These are phyloP conservation scores for Hypoxylon sp. DNA, from an alignment of 2,329 filamentous ascomycete species.

Conservation along the genomic window DNA sequence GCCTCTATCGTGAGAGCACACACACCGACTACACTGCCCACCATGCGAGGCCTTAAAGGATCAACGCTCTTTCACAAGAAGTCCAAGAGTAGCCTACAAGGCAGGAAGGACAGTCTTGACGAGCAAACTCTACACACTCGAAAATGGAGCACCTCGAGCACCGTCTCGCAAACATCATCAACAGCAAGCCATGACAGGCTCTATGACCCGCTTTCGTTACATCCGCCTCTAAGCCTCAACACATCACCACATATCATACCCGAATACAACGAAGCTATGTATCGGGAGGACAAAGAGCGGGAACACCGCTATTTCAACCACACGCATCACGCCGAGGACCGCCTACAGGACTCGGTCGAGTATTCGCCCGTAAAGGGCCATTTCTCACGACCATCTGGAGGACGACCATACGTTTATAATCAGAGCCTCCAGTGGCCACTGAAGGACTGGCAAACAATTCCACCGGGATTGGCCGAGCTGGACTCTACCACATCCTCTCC, in stretches of 20 bases:
- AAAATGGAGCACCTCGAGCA: conserved; percentile 53
- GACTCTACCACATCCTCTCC: conserved; percentile 42
- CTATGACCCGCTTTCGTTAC: conserved; percentile 53
- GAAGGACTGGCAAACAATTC: conserved; percentile 55
- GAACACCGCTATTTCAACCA: conserved; percentile 50
- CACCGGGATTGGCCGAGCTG: conserved; percentile 46
- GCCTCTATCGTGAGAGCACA: conserved; percentile 13
- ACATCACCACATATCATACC: conserved; percentile 51
- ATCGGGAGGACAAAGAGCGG: conserved; percentile 49
- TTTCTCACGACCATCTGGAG: conserved; percentile 44
- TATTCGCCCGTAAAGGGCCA: conserved; percentile 51
- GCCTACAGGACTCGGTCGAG: conserved; percentile 47
- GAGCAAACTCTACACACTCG: conserved; percentile 44
- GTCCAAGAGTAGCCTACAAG: conserved; percentile 47
- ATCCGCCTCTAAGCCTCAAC: conserved; percentile 54
- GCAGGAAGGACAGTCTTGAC: conserved; percentile 43
- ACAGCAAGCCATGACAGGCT: conserved; percentile 44
- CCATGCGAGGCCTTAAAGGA: conserved; percentile 42
- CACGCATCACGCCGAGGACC: conserved; percentile 43
- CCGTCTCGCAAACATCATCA: conserved; percentile 49
- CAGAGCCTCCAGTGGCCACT: conserved; percentile 54
- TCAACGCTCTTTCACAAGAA: conserved; percentile 52
- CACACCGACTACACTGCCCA: conserved; percentile 18
- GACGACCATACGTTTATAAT: conserved; percentile 52
- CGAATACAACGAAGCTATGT: conserved; percentile 49